phyloP scores from a whole-genome alignment of 805 yeast genomes.

The Kluyveromyces wickerhamii region DNA sequence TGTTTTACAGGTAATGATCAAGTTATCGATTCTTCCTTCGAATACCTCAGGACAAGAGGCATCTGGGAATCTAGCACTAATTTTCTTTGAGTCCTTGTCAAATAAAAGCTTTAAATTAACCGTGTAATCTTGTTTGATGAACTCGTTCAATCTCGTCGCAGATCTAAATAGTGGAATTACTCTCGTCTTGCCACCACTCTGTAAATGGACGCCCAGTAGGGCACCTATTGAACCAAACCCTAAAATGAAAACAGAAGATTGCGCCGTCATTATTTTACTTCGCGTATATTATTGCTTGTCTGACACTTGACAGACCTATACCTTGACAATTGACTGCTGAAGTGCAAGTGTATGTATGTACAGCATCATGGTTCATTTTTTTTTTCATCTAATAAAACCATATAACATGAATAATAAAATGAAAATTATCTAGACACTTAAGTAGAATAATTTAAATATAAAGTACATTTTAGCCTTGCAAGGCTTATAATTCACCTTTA shows the following conservation, averaged over 20 bases:
- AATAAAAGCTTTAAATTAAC: constrained; percentile 22
- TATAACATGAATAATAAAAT: too few species aligned
- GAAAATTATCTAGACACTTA: too few species aligned
- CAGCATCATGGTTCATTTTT: too few species aligned
- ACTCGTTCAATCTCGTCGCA: constrained; percentile 17
- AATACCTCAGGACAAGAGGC: constrained; percentile 20
- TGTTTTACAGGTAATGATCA: constrained; percentile 75
- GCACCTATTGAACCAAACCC: constrained; percentile 33
- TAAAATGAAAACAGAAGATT: constrained; percentile 22
- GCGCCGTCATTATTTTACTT: constrained; percentile 12
- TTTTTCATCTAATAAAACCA: too few species aligned
- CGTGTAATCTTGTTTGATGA: constrained; percentile 15
- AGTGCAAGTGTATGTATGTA: too few species aligned
- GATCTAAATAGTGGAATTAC: constrained; percentile 29
- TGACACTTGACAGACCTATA: too few species aligned
- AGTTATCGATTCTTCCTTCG: constrained; percentile 36
- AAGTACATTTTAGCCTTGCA: too few species aligned
- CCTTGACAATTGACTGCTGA: too few species aligned
- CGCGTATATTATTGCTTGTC: neutral
- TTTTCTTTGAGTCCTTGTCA: constrained; percentile 10
- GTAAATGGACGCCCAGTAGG: constrained; percentile 23
- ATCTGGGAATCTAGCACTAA: constrained; percentile 4
- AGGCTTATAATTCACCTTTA: constrained; percentile 44
- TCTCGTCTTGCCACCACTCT: constrained; percentile 15
- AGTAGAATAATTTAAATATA: too few species aligned